Base-by-base conservation (phyloP, 164 flowering plant genomes). In the Aristolochia californica region DNA sequence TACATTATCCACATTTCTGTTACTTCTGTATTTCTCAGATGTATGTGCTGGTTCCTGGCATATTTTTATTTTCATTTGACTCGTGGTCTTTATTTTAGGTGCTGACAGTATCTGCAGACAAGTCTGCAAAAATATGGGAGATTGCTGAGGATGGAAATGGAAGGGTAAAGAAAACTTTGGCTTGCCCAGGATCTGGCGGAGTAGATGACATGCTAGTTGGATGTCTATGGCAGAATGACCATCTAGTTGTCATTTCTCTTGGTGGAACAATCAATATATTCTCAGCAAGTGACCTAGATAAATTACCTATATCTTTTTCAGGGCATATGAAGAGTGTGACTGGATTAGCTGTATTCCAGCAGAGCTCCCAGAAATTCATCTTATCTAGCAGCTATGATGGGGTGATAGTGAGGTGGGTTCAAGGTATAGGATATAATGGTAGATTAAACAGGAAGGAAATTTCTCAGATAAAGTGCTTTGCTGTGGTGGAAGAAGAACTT, bases 131-230 rank as follows among this genome's bases (percentile, higher is more conserved):
- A 77, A 60, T 90, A 51, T 89, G 97, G 99, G 93, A 85, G 48
- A 80, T 93, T 21, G 61, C 79, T 53, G 91, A 77, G 48, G 85
- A 87, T 68, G 82, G 85, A 54, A 78, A 57, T 68, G 99, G 99
- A 43, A 80, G 67, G 62, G 71, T 89, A 70, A 75, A 65, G 55
- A 84, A 77, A 67, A 93, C 97, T 18, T 66, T 89, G 70, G 48
- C 71, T 44, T 72, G 74, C 69, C 72, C 84, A 40, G 87, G 85
- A 43, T 77, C 87, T 20, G 99, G 99, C 61, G 97, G 98, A 62
- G 79, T 93, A 47, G 96, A 90, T 21, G 97, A 89, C 63, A 93
- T 93, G 99, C 75, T 85, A 21, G 99, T 94, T 69, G 99, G 99
- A 43, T 83, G 97, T 62, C 84, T 94, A 56, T 94, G 99, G 99